These are phyloP conservation scores for Phoenix dactylifera DNA, from an alignment of 176 grass and related monocot species.

Conservation along the genomic window DNA sequence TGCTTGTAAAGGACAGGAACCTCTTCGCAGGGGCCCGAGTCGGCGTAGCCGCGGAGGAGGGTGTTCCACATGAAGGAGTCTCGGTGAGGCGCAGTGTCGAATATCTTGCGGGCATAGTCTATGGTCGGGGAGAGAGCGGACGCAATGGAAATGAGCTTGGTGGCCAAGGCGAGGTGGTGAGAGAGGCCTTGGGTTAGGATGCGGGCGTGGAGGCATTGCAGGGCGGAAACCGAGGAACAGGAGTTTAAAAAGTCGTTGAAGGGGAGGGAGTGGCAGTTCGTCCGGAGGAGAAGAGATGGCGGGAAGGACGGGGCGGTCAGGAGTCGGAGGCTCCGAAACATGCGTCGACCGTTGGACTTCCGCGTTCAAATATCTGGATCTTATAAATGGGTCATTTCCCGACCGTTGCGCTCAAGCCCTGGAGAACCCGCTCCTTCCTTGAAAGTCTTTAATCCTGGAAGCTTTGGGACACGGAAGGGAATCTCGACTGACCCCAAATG, in stretches of 20 bases:
- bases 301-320: too few relatives aligned
- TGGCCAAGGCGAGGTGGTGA: slow-evolving; percentile 33
- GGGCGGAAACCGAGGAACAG: slow-evolving; percentile 26
- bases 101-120: slow-evolving; percentile 57
- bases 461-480: too few relatives aligned
- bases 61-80: slow-evolving; percentile 80
- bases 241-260: slow-evolving; percentile 14
- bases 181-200: slow-evolving; percentile 46
- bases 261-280: not conserved
- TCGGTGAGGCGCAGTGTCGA: slow-evolving; percentile 38
- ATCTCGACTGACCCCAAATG: too few relatives aligned
- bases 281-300: too few relatives aligned
- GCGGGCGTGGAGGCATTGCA: slow-evolving; percentile 49
- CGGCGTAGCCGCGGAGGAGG: slow-evolving; percentile 46
- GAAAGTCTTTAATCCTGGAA: too few relatives aligned
- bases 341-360: too few relatives aligned
- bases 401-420: too few relatives aligned
- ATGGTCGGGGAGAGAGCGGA: slow-evolving; percentile 36
- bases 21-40: slow-evolving; percentile 24
- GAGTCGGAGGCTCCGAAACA: too few relatives aligned
- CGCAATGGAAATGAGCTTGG: slow-evolving; percentile 33
- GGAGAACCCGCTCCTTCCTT: too few relatives aligned
- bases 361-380: too few relatives aligned
- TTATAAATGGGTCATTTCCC: too few relatives aligned
- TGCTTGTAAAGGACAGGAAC: slow-evolving; percentile 43